phyloP scores from a whole-genome alignment of 2,329 filamentous ascomycete genomes.

The Apiospora hydei region DNA sequence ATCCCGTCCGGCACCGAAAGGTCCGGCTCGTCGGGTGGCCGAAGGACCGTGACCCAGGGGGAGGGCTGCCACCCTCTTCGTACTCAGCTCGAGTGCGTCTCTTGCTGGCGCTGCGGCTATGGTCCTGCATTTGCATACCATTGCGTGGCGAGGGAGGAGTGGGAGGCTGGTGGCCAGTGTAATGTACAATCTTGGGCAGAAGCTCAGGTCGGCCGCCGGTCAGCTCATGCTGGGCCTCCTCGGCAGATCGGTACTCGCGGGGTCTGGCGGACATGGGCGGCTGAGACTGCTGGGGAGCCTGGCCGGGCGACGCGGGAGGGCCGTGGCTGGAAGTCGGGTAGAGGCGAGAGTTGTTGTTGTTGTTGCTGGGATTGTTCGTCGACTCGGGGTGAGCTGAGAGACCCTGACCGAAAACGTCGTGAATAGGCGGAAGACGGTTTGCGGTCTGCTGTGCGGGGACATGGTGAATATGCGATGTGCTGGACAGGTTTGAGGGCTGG shows the following conservation, averaged over 20 bases:
- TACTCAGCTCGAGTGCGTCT: constrained; percentile 88
- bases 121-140: constrained; percentile 53
- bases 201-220: constrained; percentile 92
- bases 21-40: constrained; percentile 63
- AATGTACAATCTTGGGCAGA: constrained; percentile 92
- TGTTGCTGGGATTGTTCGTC: background rate
- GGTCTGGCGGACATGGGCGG: constrained; percentile 67
- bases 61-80: constrained; percentile 88
- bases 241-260: constrained; percentile 92
- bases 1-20: constrained; percentile 82
- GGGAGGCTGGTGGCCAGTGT: constrained; percentile 90
- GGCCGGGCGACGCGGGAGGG: constrained; percentile 79
- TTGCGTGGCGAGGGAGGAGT: constrained; percentile 84
- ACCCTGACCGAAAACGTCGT: constrained; percentile 90
- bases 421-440: constrained; percentile 91
- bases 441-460: constrained; percentile 86
- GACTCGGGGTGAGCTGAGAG: constrained; percentile 65
- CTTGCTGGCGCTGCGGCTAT: constrained; percentile 68
- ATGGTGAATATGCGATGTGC: constrained; percentile 90
- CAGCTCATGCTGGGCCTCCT: constrained; percentile 91
- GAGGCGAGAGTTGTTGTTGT: constrained; percentile 53
- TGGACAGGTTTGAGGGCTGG: constrained; percentile 82
- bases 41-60: constrained; percentile 74
- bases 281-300: constrained; percentile 60
- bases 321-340: constrained; percentile 70